phyloP scores from a whole-genome alignment of 495 filamentous ascomycete genomes.

The Neurospora sublineolata region DNA sequence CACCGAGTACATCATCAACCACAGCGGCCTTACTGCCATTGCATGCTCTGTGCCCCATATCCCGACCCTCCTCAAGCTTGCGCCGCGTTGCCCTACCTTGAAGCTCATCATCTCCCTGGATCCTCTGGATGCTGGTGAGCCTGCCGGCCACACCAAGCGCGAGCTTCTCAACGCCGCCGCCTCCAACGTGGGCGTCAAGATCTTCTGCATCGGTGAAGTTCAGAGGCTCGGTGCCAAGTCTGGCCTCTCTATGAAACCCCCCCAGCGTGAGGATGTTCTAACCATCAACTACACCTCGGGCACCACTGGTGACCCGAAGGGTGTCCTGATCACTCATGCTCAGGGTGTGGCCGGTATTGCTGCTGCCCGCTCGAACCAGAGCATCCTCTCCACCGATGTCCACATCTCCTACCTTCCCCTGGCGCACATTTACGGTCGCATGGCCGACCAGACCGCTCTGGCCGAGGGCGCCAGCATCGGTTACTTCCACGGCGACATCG shows the following conservation, averaged over 20 bases:
- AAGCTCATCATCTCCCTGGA: conserved; percentile 88
- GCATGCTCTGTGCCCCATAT: conserved; percentile 76
- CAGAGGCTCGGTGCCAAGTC: conserved; percentile 65
- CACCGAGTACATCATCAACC: conserved; percentile 92
- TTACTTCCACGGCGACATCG: conserved; percentile 90
- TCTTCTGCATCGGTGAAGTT: conserved; percentile 63
- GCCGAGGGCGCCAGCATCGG: conserved; percentile 68
- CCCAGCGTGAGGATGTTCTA: conserved; percentile 62
- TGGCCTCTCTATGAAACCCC: conserved; percentile 55
- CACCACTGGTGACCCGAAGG: conserved; percentile 90
- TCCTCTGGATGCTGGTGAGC: conserved; percentile 72
- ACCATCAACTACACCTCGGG: conserved; percentile 98
- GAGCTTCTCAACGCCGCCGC: conserved; percentile 66
- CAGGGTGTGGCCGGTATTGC: conserved; percentile 67
- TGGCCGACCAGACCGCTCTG: conserved; percentile 66
- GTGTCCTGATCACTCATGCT: conserved; percentile 74
- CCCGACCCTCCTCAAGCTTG: conserved; percentile 74
- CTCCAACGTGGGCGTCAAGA: conserved; percentile 55
- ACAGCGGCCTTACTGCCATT: conserved; percentile 64
- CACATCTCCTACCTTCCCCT: conserved; percentile 82
- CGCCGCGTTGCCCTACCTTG: conserved; percentile 60
- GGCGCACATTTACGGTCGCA: conserved; percentile 85
- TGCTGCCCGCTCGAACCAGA: conserved; percentile 40
- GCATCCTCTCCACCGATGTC: conserved; percentile 42
- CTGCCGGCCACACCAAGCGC: conserved; percentile 63